Evolutionary conservation across 768 basidiomycete species (phyloP), one percentile per base, ranked within the genome.

Genomic region (Kondoa subrosea): DNA sequence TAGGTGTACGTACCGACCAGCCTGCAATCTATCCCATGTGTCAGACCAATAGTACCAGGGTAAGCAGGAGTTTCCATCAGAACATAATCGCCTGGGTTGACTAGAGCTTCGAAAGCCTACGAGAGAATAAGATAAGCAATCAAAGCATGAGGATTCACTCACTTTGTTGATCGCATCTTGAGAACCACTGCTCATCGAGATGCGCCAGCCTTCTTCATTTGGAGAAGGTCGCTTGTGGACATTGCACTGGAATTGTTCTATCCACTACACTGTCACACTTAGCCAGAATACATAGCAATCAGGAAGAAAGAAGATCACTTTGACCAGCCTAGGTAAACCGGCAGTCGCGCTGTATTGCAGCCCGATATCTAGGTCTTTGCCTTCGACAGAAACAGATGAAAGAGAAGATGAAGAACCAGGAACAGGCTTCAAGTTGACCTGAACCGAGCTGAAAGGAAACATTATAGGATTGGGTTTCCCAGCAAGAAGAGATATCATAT

Each of bases 141-240:
- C 29, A 26, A 64, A 60, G 56, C 56, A 3, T 57, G 34, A n/a
- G 27, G 40, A 64, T 25, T 21, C 72, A 79, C 2, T 65, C n/a
- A 87, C 90, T 83, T 92, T 95, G 79, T 81, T 86, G 63, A 96
- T 83, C 71, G 90, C 75, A 79, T 95, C 91, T 77, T 95, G 92
- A 57, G 88, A 88, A 14, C 92, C 92, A 56, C 81, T 81, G 1
- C 91, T 90, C 12, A 95, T 78, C 56, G 83, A 85, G 12, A 91
- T 76, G 57, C 80, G 79, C 91, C 91, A 97, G 4, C 84, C 85
- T 71, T 83, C 84, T 58, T 65, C 68, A 15, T 71, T 73, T 65
- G 68, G 58, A 8, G 16, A 72, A 26, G 63, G 16, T 12, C 89
- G 80, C 2, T 82, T 83, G 73, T 97, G 92, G 56, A 80, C 80